Percentiles rank a stretch among this genome's conserved stretches.
Conservation (phyloP, 2,329 filamentous ascomycete genomes). For the Alternaria brassicae region DNA sequence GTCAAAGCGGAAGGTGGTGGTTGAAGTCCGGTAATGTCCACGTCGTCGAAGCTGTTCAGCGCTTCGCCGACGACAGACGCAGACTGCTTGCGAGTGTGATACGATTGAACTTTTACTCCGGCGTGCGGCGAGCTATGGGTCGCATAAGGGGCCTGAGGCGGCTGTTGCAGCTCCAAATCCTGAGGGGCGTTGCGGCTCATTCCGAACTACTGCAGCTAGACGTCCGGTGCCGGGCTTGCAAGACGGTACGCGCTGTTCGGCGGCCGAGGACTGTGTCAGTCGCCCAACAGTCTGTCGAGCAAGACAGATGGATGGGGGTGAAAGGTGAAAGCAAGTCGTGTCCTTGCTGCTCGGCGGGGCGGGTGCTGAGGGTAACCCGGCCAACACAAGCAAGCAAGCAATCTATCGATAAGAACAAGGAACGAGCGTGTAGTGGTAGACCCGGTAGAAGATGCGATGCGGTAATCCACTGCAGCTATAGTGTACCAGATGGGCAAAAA, state of each 20-base stretch:
- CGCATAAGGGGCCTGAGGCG: constrained; percentile 39
- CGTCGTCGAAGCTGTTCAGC: constrained; percentile 40
- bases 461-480: constrained; percentile 16
- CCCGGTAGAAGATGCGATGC: constrained; percentile 18
- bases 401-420: constrained; percentile 24
- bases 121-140: constrained; percentile 40
- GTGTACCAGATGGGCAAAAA: constrained; percentile 9
- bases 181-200: constrained; percentile 32
- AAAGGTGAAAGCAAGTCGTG: constrained; percentile 33
- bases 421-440: constrained; percentile 17
- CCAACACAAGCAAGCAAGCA: constrained; percentile 14
- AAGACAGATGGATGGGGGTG: constrained; percentile 33
- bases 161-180: constrained; percentile 26
- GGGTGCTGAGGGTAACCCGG: constrained; percentile 21
- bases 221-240: constrained; percentile 7
- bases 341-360: constrained; percentile 13
- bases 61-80: constrained; percentile 29
- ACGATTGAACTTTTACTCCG: constrained; percentile 21
- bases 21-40: constrained; percentile 40
- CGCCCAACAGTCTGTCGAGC: constrained; percentile 21
- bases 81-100: constrained; percentile 35
- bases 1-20: constrained; percentile 47
- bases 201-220: constrained; percentile 24
- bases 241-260: constrained; percentile 19
- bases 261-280: constrained; percentile 33